These are phyloP conservation scores for Cephaloascus fragrans DNA, from an alignment of 805 yeast genomes.

Conservation along the genomic window DNA sequence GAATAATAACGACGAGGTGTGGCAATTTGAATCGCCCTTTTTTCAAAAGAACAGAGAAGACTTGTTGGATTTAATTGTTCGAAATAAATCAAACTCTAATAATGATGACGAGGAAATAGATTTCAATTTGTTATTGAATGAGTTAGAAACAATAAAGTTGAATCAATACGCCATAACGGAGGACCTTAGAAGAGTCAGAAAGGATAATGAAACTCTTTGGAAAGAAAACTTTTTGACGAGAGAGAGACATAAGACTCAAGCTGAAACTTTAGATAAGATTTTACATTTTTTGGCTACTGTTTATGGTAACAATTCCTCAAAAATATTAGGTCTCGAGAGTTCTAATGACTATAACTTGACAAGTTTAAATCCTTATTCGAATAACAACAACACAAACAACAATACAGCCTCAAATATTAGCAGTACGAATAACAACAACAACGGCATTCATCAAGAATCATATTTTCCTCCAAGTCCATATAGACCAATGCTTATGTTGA, in stretches of 20 bases:
- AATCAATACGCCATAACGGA: slow-evolving; percentile 78
- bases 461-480: not conserved
- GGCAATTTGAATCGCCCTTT: slow-evolving; percentile 82
- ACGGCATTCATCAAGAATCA: not conserved
- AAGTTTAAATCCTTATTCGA: slow-evolving; percentile 3
- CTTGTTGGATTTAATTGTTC: slow-evolving; percentile 70
- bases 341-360: slow-evolving; percentile 8
- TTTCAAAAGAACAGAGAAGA: slow-evolving; percentile 76
- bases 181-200: slow-evolving; percentile 72
- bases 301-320: slow-evolving; percentile 54
- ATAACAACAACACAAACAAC: not conserved
- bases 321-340: slow-evolving; percentile 26
- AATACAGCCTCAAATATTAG: not conserved
- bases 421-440: not conserved
- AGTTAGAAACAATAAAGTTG: slow-evolving; percentile 64
- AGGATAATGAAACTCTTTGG: slow-evolving; percentile 89
- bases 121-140: slow-evolving; percentile 47
- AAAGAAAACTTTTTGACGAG: slow-evolving; percentile 75
- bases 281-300: slow-evolving; percentile 79
- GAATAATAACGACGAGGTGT: slow-evolving; percentile 58
- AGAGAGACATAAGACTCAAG: slow-evolving; percentile 78
- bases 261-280: slow-evolving; percentile 81
- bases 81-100: slow-evolving; percentile 47
- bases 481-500: not conserved
- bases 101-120: slow-evolving; percentile 31